Evolutionary conservation across 495 filamentous ascomycete genomes (phyloP), one percentile per base, ranked within the genome.

Genomic region (Lichina pygmaea): DNA sequence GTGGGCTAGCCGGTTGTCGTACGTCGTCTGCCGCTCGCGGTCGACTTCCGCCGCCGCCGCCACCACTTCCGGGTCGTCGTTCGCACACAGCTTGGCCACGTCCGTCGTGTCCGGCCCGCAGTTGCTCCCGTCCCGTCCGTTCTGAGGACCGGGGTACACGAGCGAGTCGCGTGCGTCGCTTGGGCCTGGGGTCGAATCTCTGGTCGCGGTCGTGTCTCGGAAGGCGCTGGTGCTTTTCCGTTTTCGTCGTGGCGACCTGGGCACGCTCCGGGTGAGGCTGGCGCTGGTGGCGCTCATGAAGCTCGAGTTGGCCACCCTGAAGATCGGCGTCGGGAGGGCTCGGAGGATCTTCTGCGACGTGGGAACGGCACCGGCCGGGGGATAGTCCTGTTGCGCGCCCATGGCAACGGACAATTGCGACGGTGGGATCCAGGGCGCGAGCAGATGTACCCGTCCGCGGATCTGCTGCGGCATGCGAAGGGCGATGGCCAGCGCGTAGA

Each of bases 391-490:
- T 13, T 78, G 71, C n/a, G 77, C 67, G 32, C 84, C 70, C 32
- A 62, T 58, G 43, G 91, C 75, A 33, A 72, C 77, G 34, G 75
- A 85, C 65, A 95, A 79, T 54, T 99, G 89, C n/a, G 83, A 92
- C 0, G 89, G 89, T 2, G 89, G 89, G 38, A 99, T 95, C 91
- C 89, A 99, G 0, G 89, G 89, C 2, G 89, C 86, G 10, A 99
- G 67, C 8, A 99, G 73, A 59, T 99, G 89, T 24, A 99, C 86
- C 33, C 82, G 79, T 30, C 91, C 86, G 12, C 86, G 77, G 50
- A 99, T 89, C 57, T 93, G 81, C 52, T 93, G 84, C 12, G 91
- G 86, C 66, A 99, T 89, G 41, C 89, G 78, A 30, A 99, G 67
- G 6, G 91, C 89, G 0, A 91, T 95, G 15, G 89, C 91, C 30